These are phyloP conservation scores for Candida fluviatilis DNA, from an alignment of 805 yeast genomes.

Conservation along the genomic window DNA sequence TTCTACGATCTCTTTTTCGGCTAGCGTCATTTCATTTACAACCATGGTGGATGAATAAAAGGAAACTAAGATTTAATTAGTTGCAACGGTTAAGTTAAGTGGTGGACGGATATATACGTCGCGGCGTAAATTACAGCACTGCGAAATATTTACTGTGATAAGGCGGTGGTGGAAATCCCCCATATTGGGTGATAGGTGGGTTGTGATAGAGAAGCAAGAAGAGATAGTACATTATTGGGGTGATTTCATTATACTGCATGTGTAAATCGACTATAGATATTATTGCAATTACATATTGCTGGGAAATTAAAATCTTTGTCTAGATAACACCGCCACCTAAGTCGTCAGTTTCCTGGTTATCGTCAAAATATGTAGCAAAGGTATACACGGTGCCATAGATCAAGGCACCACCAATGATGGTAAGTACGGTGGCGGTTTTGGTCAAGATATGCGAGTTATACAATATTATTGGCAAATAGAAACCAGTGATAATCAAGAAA, in stretches of 20 bases:
- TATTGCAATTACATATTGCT: too few relatives aligned
- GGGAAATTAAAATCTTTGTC: too few relatives aligned
- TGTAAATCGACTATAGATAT: too few relatives aligned
- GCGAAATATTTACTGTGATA: too few relatives aligned
- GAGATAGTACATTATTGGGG: too few relatives aligned
- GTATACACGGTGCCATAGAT: constrained; percentile 81
- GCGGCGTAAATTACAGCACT: neutral
- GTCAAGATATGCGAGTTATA: constrained; percentile 73
- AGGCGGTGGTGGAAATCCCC: too few relatives aligned
- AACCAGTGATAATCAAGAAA: constrained; percentile 68
- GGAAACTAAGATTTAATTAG: neutral
- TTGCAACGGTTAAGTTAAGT: neutral
- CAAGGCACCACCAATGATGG: constrained; percentile 77
- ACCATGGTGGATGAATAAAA: neutral
- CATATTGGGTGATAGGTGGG: too few relatives aligned
- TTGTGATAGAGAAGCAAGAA: too few relatives aligned
- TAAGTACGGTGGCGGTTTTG: constrained; percentile 68
- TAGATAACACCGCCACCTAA: constrained; percentile 22
- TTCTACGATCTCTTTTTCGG: constrained; percentile 32
- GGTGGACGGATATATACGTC: constrained; percentile 1
- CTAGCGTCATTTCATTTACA: constrained; percentile 17
- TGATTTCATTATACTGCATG: too few relatives aligned
- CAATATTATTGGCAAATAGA: constrained; percentile 67
- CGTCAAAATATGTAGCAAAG: constrained; percentile 73
- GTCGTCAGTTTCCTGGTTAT: constrained; percentile 23